A percentile compares a stretch with the other conserved stretches of the same genome.
phyloP scores from a whole-genome alignment of 2,329 filamentous ascomycete genomes.

The Penicillium sp. region DNA sequence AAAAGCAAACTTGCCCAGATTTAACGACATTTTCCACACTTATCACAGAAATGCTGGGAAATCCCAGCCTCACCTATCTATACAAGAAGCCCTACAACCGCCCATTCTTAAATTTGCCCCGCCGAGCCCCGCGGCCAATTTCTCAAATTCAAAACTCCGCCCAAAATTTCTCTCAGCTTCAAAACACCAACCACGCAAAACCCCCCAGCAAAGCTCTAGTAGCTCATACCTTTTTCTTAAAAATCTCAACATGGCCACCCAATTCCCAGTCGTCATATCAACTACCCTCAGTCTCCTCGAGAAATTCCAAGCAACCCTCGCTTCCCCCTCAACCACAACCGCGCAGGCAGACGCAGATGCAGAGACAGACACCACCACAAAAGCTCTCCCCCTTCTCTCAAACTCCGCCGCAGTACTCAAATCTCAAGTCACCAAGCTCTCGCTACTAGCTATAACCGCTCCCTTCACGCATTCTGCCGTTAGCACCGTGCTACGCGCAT shows the following conservation, averaged over 20 bases:
- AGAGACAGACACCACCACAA: conserved; percentile 12
- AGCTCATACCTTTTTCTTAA: too few species aligned
- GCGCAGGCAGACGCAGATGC: conserved; percentile 12
- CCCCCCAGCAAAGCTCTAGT: too few species aligned
- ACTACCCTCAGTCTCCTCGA: conserved; percentile 46
- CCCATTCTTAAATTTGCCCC: conserved; percentile 4
- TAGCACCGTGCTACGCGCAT: conserved; percentile 70
- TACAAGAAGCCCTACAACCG: neutral
- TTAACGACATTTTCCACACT: too few species aligned
- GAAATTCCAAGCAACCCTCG: conserved; percentile 48
- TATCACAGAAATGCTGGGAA: neutral
- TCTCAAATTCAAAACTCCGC: conserved; percentile 9
- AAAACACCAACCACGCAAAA: conserved; percentile 6
- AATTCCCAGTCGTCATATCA: conserved; percentile 39
- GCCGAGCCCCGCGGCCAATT: conserved; percentile 39
- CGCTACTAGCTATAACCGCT: conserved; percentile 81
- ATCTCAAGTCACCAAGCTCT: conserved; percentile 86
- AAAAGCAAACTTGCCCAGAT: too few species aligned
- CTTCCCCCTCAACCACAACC: conserved; percentile 29
- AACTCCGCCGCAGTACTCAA: conserved; percentile 75
- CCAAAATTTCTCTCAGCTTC: conserved; percentile 34
- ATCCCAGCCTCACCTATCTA: neutral
- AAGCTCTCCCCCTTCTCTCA: conserved; percentile 68
- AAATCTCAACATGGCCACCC: conserved; percentile 41
- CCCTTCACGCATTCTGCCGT: conserved; percentile 85